A percentile compares a stretch with the other conserved stretches of the same genome.
phyloP scores from a whole-genome alignment of 148 eudicot species.

The Cornus suecica region DNA sequence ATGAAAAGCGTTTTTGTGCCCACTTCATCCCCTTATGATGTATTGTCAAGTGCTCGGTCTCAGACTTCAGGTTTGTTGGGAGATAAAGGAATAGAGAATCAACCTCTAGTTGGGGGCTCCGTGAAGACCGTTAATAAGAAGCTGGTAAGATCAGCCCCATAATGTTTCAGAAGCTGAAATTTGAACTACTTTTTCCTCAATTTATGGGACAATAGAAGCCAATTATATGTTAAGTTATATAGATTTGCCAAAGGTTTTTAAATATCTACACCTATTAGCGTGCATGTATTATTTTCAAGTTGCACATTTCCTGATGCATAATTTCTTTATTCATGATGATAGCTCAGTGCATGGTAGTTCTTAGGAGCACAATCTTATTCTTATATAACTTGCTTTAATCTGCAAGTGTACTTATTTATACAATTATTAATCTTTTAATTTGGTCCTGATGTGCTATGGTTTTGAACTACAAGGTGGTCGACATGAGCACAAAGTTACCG shows the following conservation, averaged over 20 bases:
- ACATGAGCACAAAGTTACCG: slow-evolving; percentile 47
- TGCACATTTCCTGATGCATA: not conserved
- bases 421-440: not conserved
- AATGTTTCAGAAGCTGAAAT: not conserved
- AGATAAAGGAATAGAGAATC: slow-evolving; percentile 46
- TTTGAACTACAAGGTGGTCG: slow-evolving; percentile 41
- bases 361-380: not conserved
- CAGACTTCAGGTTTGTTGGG: slow-evolving; percentile 55
- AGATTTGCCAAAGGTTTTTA: not conserved
- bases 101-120: slow-evolving; percentile 53
- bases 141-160: slow-evolving; percentile 42
- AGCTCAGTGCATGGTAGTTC: not conserved
- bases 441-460: not conserved
- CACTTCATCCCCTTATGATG: slow-evolving; percentile 66
- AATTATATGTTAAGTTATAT: not conserved
- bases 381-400: not conserved
- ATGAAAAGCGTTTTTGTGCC: slow-evolving; percentile 54
- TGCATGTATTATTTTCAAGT: not conserved
- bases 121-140: slow-evolving; percentile 53
- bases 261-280: not conserved
- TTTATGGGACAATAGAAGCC: not conserved
- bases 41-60: slow-evolving; percentile 52
- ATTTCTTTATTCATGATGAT: not conserved
- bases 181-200: not conserved
- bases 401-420: not conserved